Percentiles rank a stretch among this genome's conserved stretches.
These are phyloP conservation scores for Penicillium crystallinum DNA, from an alignment of 495 filamentous ascomycete species.

Conservation along the genomic window DNA sequence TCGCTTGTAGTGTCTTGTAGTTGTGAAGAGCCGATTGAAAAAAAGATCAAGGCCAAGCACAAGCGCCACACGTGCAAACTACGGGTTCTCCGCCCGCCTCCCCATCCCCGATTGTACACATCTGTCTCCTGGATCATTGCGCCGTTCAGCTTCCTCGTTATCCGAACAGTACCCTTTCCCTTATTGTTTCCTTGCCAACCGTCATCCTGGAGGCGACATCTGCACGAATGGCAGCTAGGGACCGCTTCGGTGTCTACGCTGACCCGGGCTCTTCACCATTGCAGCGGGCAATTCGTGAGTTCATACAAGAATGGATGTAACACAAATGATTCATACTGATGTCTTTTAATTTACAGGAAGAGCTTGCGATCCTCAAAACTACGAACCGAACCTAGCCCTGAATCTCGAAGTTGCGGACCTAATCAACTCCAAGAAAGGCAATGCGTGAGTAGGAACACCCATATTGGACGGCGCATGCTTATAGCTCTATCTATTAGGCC, in stretches of 20 bases:
- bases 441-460: constrained; percentile 54
- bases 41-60: constrained; percentile 19
- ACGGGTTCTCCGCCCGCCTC: constrained; percentile 19
- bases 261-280: constrained; percentile 76
- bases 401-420: constrained; percentile 95
- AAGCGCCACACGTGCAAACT: constrained; percentile 30
- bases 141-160: constrained; percentile 9
- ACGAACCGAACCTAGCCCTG: constrained; percentile 92
- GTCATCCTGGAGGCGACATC: constrained; percentile 84
- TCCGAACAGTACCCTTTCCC: constrained; percentile 5
- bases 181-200: constrained; percentile 11
- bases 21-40: neutral
- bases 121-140: constrained; percentile 12
- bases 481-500: constrained; percentile 46
- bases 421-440: constrained; percentile 97
- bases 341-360: constrained; percentile 48
- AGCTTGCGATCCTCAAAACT: constrained; percentile 93
- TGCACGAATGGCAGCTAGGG: constrained; percentile 89
- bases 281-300: constrained; percentile 83
- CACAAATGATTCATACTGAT: constrained; percentile 10
- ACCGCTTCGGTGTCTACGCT: constrained; percentile 83
- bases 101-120: constrained; percentile 16
- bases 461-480: constrained; percentile 12
- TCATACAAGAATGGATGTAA: constrained; percentile 3
- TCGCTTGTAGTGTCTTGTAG: neutral